phyloP scores from a whole-genome alignment of 208 protist genomes.

The Crithidia thermophila region DNA sequence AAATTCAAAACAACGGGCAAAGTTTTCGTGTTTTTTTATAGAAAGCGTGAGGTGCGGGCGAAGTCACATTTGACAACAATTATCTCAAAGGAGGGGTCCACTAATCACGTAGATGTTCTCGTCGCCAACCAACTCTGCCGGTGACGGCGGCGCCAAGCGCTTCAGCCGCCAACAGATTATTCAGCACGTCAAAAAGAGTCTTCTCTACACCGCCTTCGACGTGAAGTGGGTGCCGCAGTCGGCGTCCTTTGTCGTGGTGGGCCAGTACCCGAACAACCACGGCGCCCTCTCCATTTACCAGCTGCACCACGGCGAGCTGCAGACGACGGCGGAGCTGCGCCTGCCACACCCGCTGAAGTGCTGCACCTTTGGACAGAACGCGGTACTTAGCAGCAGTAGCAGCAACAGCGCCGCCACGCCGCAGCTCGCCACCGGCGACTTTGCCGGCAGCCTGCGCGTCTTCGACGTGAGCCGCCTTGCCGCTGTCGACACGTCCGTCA shows the following conservation, averaged over 20 bases:
- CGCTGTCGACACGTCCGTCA: neutral
- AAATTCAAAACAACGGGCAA: too few relatives aligned
- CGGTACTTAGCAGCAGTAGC: conserved; percentile 13
- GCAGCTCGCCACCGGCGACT: conserved; percentile 81
- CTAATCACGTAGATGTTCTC: too few relatives aligned
- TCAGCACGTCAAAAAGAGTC: conserved; percentile 88
- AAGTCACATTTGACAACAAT: too few relatives aligned
- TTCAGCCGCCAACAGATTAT: conserved; percentile 92
- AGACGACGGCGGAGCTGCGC: conserved; percentile 53
- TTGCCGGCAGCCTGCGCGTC: conserved; percentile 82
- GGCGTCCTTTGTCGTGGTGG: conserved; percentile 77
- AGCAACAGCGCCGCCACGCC: conserved; percentile 7
- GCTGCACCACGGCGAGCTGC: conserved; percentile 83
- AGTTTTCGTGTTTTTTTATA: too few relatives aligned
- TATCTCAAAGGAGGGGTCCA: too few relatives aligned
- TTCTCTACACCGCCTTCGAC: conserved; percentile 93
- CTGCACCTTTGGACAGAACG: conserved; percentile 89
- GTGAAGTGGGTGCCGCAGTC: conserved; percentile 90
- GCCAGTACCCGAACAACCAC: conserved; percentile 90
- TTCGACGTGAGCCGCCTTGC: conserved; percentile 76
- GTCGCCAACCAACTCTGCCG: conserved; percentile 9
- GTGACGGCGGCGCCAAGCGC: conserved; percentile 37
- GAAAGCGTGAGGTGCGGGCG: too few relatives aligned
- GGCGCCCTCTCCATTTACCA: conserved; percentile 78
- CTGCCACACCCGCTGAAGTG: conserved; percentile 85